A percentile compares a stretch with the other conserved stretches of the same genome.
These are phyloP conservation scores for Sungouiella thailandica DNA, from an alignment of 805 yeast genomes.

Conservation along the genomic window DNA sequence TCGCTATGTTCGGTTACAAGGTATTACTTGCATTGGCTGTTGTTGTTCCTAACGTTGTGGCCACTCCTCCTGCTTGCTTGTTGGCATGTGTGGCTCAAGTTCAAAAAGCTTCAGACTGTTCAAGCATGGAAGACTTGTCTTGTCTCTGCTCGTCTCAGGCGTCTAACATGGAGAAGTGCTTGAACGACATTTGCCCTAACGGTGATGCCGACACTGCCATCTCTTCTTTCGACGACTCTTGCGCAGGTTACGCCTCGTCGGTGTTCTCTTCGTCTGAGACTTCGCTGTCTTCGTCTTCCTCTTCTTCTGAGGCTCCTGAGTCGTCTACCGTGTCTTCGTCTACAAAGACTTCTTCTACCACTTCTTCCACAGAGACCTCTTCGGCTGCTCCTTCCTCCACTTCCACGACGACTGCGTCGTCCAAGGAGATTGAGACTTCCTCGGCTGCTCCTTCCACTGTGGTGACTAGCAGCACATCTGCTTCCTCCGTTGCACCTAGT, in stretches of 20 bases:
- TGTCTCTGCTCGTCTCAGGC: constrained; percentile 66
- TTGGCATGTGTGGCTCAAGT: constrained; percentile 83
- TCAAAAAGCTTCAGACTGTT: constrained; percentile 51
- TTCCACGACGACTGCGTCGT: constrained; percentile 17
- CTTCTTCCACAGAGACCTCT: constrained; percentile 10
- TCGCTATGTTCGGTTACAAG: constrained; percentile 13
- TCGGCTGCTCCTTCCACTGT: constrained; percentile 15
- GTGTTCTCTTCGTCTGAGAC: constrained; percentile 21
- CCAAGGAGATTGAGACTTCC: constrained; percentile 12
- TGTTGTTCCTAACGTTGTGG: constrained; percentile 43
- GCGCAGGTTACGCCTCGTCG: constrained; percentile 39
- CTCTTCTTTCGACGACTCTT: constrained; percentile 49
- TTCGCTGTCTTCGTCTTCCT: constrained; percentile 20
- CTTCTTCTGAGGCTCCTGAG: constrained; percentile 27
- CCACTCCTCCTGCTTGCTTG: constrained; percentile 88
- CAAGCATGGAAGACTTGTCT: constrained; percentile 54
- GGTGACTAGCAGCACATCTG: constrained; percentile 21
- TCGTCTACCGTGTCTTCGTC: constrained; percentile 24
- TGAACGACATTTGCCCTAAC: constrained; percentile 64
- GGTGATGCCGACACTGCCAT: constrained; percentile 56
- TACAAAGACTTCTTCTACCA: constrained; percentile 20
- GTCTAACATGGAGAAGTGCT: constrained; percentile 53
- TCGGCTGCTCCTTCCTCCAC: constrained; percentile 20
- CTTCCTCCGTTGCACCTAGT: constrained; percentile 2
- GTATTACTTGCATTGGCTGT: constrained; percentile 30